Conservation (phyloP, 139 green algal genomes). For the Chlamydomonas sphaeroides region DNA sequence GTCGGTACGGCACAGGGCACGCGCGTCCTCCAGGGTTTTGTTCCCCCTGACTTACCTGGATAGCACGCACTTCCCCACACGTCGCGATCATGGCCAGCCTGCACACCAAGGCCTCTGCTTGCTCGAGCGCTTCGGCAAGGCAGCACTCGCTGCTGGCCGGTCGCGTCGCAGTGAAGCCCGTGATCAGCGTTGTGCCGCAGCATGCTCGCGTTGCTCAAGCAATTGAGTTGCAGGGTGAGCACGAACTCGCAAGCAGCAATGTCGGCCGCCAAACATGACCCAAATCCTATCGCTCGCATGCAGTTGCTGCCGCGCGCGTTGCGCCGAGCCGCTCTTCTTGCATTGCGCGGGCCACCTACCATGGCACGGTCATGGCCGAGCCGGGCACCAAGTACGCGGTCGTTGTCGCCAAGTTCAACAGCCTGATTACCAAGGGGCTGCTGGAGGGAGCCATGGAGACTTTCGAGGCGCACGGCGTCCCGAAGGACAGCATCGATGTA, state of each 20-base stretch:
- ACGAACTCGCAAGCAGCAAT: neutral
- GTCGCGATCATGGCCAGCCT: no score
- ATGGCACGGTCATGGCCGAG: constrained; percentile 49
- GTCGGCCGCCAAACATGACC: neutral
- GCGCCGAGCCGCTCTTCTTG: neutral
- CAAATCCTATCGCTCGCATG: neutral
- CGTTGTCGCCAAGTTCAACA: constrained; percentile 95
- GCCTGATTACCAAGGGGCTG: constrained; percentile 93
- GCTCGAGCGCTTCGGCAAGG: no score
- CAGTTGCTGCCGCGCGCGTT: neutral
- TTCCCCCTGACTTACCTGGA: no score
- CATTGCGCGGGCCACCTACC: constrained; percentile 14
- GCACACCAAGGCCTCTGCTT: no score
- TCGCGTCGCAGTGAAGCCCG: no score
- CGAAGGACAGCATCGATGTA: constrained; percentile 77
- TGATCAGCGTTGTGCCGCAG: neutral
- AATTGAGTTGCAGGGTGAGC: neutral
- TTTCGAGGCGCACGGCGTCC: constrained; percentile 79
- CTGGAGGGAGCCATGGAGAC: constrained; percentile 83
- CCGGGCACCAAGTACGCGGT: constrained; percentile 63
- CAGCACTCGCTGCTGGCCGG: no score
- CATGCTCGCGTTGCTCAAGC: neutral
- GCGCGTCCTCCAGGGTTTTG: no score
- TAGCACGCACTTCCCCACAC: no score
- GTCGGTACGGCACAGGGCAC: no score